Evolutionary conservation across 2,329 filamentous ascomycete species (phyloP), one percentile per base, ranked within the genome.

Genomic region (Westerdykella sp.): DNA sequence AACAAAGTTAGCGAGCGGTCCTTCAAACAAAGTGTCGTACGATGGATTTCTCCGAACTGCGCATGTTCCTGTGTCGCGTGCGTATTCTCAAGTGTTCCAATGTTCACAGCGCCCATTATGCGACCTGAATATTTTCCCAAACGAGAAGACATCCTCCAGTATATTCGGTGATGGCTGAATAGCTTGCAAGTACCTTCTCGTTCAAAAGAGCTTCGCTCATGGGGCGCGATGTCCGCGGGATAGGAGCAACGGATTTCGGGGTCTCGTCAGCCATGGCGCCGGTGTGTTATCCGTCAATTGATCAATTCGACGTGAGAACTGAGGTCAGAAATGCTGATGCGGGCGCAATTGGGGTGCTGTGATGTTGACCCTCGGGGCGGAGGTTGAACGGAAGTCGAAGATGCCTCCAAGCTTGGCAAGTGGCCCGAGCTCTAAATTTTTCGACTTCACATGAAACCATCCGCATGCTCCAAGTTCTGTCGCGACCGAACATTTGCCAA

Each of bases 191-290:
- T 82, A 96, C 93, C 89, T 98, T 98, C 75, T 98, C 93, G 73
- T 97, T 97, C 66, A 98, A 81, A 63, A 98, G 82, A 65, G 91
- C 87, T 78, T 98, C 93, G 78, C 91, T 97, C 73, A 96, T 85
- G 53, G 93, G 91, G 71, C 80, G 79, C 66, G 72, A 79, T 50
- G 80, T 74, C 59, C 87, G 81, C 69, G 84, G 78, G 67, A 85
- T 78, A 59, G 81, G 77, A 56, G 80, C 73, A 53, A 77, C 70
- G 62, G 79, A 60, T 49, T 72, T 59, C 45, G 66, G 67, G 71
- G 66, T 76, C 73, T 73, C 53, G 73, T 81, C 77, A 67, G 78
- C 74, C 78, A 82, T 81, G 65, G 65, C 65, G 65, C 50, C 48
- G 37, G 48, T 43, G 16, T 39, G 50, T 51, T 55, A 32, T 41